Evolutionary conservation across 805 yeast species (phyloP).

Genomic region (Wickerhamiella kazuoi): DNA sequence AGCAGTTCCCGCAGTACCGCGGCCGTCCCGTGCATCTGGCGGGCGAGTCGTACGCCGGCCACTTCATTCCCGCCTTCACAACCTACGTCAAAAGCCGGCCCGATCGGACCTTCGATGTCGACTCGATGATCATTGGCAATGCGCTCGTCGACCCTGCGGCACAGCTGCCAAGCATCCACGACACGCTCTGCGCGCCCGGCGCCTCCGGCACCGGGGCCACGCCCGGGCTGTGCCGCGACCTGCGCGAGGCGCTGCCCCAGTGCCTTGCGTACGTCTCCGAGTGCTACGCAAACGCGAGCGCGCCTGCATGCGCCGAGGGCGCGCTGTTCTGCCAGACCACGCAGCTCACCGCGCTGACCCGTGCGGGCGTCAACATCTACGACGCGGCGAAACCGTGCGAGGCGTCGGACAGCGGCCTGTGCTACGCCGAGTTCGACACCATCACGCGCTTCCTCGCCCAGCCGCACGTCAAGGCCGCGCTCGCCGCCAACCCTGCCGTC

Average conservation of each 20-base stretch:
- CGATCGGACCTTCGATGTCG: slow-evolving; percentile 53
- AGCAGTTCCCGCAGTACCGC: slow-evolving; percentile 64
- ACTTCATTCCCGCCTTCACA: slow-evolving; percentile 78
- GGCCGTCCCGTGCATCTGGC: slow-evolving; percentile 61
- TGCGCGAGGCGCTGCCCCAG: slow-evolving; percentile 53
- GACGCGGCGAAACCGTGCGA: slow-evolving; percentile 45
- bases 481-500: slow-evolving; percentile 49
- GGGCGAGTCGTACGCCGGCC: slow-evolving; percentile 93
- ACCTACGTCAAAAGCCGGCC: slow-evolving; percentile 35
- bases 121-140: slow-evolving; percentile 79
- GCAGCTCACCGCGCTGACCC: slow-evolving; percentile 56
- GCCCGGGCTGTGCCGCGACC: slow-evolving; percentile 60
- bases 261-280: slow-evolving; percentile 58
- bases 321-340: slow-evolving; percentile 71
- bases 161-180: slow-evolving; percentile 76
- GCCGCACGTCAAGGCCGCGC: slow-evolving; percentile 50
- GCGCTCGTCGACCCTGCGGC: slow-evolving; percentile 86
- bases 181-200: slow-evolving; percentile 64
- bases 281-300: slow-evolving; percentile 60
- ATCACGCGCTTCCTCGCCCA: slow-evolving; percentile 60
- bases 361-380: slow-evolving; percentile 73
- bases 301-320: slow-evolving; percentile 84
- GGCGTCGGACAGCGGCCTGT: slow-evolving; percentile 24
- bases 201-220: slow-evolving; percentile 61
- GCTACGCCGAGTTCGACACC: slow-evolving; percentile 58